Evolutionary conservation across 345 rosid species (phyloP).

Genomic region (Hypericum androsaemum): DNA sequence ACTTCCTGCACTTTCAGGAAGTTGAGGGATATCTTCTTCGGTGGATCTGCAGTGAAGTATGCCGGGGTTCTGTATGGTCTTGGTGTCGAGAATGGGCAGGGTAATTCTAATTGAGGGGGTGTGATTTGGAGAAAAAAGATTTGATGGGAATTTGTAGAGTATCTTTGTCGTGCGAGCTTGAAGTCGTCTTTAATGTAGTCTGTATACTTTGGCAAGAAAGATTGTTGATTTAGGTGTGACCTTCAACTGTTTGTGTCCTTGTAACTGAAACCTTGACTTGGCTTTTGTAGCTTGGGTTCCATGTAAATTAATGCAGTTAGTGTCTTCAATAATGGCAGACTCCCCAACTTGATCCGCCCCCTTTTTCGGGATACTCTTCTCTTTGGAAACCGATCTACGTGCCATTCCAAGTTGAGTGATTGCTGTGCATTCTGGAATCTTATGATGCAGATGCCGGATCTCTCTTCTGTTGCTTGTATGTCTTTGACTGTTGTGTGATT

Average conservation of each 20-base stretch:
- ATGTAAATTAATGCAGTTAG: conserved; percentile 68
- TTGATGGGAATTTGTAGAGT: conserved; percentile 52
- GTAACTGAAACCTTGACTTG: conserved; percentile 44
- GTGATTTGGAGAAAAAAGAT: conserved; percentile 18
- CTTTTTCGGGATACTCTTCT: no score
- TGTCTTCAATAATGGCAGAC: conserved; percentile 38
- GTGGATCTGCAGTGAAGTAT: conserved; percentile 54
- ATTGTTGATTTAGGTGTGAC: conserved; percentile 54
- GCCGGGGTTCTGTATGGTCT: conserved; percentile 83
- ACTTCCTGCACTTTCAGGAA: not conserved
- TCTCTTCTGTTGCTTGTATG: no score
- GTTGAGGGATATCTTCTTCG: conserved; percentile 52
- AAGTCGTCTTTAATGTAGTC: conserved; percentile 30
- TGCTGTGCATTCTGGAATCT: no score
- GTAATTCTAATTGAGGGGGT: conserved; percentile 42
- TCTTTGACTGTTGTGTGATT: no score
- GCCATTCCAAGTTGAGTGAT: no score
- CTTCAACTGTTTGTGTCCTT: conserved; percentile 28
- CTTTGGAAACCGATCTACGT: no score
- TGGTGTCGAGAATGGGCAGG: conserved; percentile 72
- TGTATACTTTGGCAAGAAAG: conserved; percentile 54
- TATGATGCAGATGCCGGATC: no score
- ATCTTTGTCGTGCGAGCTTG: conserved; percentile 46
- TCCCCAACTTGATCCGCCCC: conserved; percentile 3
- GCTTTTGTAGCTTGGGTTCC: conserved; percentile 48